Evolutionary conservation across 1,284 basidiomycete species (phyloP).

Genomic region (Naganishia cerealis): DNA sequence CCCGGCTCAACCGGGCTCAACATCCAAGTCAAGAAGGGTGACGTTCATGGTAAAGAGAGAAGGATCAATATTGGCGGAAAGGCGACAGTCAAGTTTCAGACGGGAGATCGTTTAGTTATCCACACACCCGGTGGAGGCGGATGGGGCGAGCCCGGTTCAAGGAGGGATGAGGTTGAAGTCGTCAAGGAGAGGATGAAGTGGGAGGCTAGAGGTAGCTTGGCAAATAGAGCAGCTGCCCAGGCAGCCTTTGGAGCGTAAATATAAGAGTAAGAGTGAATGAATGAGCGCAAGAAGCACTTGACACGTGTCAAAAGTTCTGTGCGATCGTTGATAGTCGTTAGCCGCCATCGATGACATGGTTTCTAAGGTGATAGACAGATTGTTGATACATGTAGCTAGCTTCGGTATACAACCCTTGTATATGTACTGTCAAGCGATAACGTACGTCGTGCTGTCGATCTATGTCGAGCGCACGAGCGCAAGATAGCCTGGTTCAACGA

Average conservation of each 20-base stretch:
- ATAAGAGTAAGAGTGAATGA: neutral
- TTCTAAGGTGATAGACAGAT: too few species aligned
- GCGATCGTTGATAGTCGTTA: neutral
- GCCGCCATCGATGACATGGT: neutral
- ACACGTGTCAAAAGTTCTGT: neutral
- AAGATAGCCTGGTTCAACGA: too few species aligned
- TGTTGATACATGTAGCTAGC: too few species aligned
- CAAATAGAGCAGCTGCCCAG: constrained; percentile 58
- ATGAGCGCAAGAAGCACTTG: neutral
- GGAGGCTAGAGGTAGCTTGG: constrained; percentile 72
- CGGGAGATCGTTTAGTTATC: constrained; percentile 51
- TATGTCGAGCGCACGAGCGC: too few species aligned
- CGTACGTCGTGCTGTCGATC: too few species aligned
- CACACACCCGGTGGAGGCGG: constrained; percentile 92
- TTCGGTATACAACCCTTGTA: too few species aligned
- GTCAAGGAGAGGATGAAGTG: constrained; percentile 51
- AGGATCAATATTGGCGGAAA: constrained; percentile 89
- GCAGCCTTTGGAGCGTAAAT: constrained; percentile 26
- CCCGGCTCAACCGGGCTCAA: constrained; percentile 30
- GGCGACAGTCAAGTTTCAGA: constrained; percentile 75
- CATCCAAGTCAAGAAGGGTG: constrained; percentile 25
- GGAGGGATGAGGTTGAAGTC: constrained; percentile 41
- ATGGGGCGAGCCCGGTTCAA: constrained; percentile 65
- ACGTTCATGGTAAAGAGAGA: constrained; percentile 57
- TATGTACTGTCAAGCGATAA: too few species aligned